A percentile compares a stretch with the other conserved stretches of the same genome.
phyloP scores from a whole-genome alignment of 1,284 basidiomycete genomes.

The Ceratobasidium sp. region DNA sequence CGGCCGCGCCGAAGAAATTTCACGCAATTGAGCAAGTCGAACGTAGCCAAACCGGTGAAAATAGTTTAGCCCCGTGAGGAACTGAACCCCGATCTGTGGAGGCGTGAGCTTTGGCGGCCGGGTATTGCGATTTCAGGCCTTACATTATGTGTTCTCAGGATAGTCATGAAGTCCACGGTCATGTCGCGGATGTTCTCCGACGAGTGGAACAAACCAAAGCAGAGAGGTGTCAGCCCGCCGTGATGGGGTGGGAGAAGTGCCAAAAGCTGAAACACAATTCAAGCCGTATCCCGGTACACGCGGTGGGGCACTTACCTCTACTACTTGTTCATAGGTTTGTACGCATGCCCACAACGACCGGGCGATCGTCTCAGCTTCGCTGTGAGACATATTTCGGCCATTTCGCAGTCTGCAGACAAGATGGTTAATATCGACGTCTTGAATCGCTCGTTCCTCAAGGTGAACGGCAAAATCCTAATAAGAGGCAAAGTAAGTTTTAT shows the following conservation, averaged over 20 bases:
- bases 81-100: constrained; percentile 82
- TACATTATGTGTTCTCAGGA: constrained; percentile 79
- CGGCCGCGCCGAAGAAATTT: constrained; percentile 51
- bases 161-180: constrained; percentile 85
- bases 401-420: constrained; percentile 76
- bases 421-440: constrained; percentile 75
- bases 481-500: constrained; percentile 38
- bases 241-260: constrained; percentile 79
- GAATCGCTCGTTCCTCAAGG: constrained; percentile 62
- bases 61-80: constrained; percentile 85
- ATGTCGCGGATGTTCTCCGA: constrained; percentile 76
- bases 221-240: constrained; percentile 86
- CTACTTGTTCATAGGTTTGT: constrained; percentile 84
- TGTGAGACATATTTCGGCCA: constrained; percentile 67
- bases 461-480: constrained; percentile 67
- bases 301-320: constrained; percentile 72
- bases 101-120: constrained; percentile 42
- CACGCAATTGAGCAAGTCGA: constrained; percentile 72
- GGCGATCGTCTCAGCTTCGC: constrained; percentile 81
- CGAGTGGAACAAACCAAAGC: constrained; percentile 92
- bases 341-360: constrained; percentile 74
- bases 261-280: constrained; percentile 68
- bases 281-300: constrained; percentile 1
- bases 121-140: constrained; percentile 51
- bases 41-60: constrained; percentile 91